Evolutionary conservation across 2,329 filamentous ascomycete species (phyloP).

Genomic region (Aspergillus japonicus): DNA sequence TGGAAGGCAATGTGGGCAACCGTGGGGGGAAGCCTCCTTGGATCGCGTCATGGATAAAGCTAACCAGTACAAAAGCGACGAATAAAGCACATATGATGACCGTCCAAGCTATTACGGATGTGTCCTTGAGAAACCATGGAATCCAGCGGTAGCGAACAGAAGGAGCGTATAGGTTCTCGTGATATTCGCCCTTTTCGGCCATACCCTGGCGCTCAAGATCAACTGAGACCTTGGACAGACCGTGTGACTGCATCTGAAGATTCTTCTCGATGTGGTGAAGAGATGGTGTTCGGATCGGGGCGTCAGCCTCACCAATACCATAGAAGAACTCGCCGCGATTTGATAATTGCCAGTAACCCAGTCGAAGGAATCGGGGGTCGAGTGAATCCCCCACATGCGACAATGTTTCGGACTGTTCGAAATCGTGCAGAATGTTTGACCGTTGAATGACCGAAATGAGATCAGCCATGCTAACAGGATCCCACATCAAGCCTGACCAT

Average conservation of each 20-base stretch:
- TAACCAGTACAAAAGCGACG: conserved; percentile 71
- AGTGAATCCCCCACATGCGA: conserved; percentile 46
- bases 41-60: conserved; percentile 70
- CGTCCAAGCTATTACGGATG: conserved; percentile 64
- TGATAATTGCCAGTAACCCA: conserved; percentile 83
- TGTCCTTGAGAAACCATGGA: conserved; percentile 72
- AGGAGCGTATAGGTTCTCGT: conserved; percentile 53
- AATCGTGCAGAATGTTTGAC: conserved; percentile 74
- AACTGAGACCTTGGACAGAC: conserved; percentile 32
- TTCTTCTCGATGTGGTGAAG: conserved; percentile 32
- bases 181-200: conserved; percentile 44
- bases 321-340: conserved; percentile 72
- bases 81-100: conserved; percentile 62
- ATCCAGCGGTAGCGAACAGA: conserved; percentile 65
- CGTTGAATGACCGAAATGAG: conserved; percentile 73
- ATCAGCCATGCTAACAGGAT: conserved; percentile 78
- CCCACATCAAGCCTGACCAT: conserved; percentile 79
- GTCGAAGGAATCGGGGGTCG: conserved; percentile 61
- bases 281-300: conserved; percentile 48
- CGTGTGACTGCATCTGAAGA: conserved; percentile 32
- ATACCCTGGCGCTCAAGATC: conserved; percentile 41
- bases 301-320: conserved; percentile 66
- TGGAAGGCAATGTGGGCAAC: conserved; percentile 60
- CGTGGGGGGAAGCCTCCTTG: conserved; percentile 69
- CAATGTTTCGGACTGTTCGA: conserved; percentile 66